phyloP scores from a whole-genome alignment of 2,329 filamentous ascomycete species.

The Aspergillus sp. region DNA sequence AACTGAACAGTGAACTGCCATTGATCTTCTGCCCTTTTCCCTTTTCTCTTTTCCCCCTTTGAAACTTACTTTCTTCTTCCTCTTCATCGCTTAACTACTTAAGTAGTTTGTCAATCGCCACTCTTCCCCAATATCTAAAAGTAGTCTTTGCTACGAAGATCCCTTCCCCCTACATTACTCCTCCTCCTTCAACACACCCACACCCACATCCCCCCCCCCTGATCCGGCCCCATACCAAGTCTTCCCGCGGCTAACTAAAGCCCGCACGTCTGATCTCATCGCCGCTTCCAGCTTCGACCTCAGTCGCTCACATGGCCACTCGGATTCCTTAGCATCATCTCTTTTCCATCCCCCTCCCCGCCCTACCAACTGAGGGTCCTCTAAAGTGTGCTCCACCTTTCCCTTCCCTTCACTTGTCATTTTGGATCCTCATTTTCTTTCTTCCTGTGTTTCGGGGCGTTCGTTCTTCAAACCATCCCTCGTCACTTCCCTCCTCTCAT shows the following conservation, averaged over 20 bases:
- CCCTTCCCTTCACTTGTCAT: background rate
- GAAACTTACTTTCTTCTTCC: background rate
- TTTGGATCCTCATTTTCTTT: background rate
- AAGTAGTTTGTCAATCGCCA: background rate
- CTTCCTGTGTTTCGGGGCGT: background rate
- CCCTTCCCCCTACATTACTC: background rate
- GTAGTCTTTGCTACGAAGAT: background rate
- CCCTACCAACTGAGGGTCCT: conserved; percentile 16
- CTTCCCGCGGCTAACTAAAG: conserved; percentile 23
- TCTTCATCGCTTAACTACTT: conserved; percentile 1
- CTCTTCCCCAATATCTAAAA: background rate
- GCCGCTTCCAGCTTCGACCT: conserved; percentile 20
- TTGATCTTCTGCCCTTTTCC: background rate
- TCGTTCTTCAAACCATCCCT: background rate
- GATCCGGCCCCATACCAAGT: conserved; percentile 9
- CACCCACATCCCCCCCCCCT: background rate
- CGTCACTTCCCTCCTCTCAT: conserved; percentile 9
- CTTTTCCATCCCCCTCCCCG: conserved; percentile 8
- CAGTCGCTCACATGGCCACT: conserved; percentile 34
- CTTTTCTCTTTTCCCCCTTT: conserved; percentile 1
- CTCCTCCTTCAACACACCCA: no score
- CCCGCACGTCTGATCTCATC: conserved; percentile 29
- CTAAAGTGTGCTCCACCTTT: conserved; percentile 11
- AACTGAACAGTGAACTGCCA: no score
- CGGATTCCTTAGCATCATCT: conserved; percentile 20